Evolutionary conservation across 164 flowering plant genomes (phyloP).

Genomic region (Annona squamosa): DNA sequence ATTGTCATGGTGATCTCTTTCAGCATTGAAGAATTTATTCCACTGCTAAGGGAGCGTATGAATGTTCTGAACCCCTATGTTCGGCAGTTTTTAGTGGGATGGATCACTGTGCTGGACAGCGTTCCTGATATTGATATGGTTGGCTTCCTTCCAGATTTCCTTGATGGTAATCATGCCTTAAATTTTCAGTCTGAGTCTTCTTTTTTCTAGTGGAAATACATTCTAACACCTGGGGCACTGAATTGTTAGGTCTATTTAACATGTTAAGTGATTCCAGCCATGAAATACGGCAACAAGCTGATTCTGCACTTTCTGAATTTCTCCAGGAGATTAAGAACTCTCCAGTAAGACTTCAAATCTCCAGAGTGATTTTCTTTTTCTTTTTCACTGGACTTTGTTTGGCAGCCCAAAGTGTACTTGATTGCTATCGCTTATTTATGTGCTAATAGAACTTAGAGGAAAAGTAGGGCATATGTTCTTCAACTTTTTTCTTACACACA

Average conservation of each 20-base stretch:
- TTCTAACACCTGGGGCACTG: neutral
- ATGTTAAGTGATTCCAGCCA: slow-evolving; percentile 96
- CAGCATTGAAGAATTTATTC: slow-evolving; percentile 99
- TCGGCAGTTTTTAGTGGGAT: slow-evolving; percentile 97
- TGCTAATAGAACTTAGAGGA: too few species aligned
- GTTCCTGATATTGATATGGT: slow-evolving; percentile 99
- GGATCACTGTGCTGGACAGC: slow-evolving; percentile 98
- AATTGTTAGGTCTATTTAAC: slow-evolving; percentile 78
- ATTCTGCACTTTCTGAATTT: slow-evolving; percentile 96
- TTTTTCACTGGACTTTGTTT: neutral
- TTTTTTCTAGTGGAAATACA: neutral
- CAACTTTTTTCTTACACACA: too few species aligned
- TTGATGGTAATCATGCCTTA: slow-evolving; percentile 66
- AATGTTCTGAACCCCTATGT: slow-evolving; percentile 84
- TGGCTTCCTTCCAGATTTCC: slow-evolving; percentile 99
- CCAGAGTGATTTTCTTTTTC: neutral
- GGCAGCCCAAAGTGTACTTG: too few species aligned
- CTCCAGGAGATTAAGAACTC: slow-evolving; percentile 96
- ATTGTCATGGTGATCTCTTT: slow-evolving; percentile 7
- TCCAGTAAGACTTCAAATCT: slow-evolving; percentile 53
- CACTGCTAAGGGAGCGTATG: slow-evolving; percentile 93
- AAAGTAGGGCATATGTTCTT: too few species aligned
- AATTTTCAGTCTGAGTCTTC: neutral
- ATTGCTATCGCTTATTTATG: too few species aligned
- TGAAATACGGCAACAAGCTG: slow-evolving; percentile 98